Percentiles rank a stretch among this genome's conserved stretches.
Evolutionary conservation across 2,329 filamentous ascomycete species (phyloP).

Genomic region (Fusarium robinianum): DNA sequence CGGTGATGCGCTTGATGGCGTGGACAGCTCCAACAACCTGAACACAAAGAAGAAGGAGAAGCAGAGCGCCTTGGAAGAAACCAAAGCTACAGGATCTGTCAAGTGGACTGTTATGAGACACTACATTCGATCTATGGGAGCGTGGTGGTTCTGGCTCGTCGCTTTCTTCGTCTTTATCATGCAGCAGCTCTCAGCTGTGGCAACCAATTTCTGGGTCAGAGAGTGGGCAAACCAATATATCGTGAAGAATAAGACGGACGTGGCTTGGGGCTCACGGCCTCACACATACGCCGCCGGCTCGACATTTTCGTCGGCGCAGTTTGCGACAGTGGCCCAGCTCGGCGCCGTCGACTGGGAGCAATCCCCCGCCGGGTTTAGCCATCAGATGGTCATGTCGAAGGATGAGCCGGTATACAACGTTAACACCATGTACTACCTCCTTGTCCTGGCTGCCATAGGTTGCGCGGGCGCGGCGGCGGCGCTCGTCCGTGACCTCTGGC

Average conservation of each 20-base stretch:
- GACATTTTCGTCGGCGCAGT: conserved; percentile 38
- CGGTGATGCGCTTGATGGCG: conserved; percentile 52
- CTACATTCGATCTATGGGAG: conserved; percentile 90
- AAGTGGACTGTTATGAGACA: conserved; percentile 84
- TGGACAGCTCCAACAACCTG: conserved; percentile 51
- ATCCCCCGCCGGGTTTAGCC: not conserved
- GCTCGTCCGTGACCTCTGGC: conserved; percentile 79
- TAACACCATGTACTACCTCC: conserved; percentile 81
- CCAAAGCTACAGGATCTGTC: conserved; percentile 83
- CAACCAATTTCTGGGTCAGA: conserved; percentile 92
- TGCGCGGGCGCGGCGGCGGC: conserved; percentile 78
- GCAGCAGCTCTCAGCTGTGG: conserved; percentile 85
- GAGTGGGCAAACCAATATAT: conserved; percentile 97
- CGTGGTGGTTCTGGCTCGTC: conserved; percentile 91
- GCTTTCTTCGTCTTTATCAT: conserved; percentile 74
- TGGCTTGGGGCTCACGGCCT: conserved; percentile 25
- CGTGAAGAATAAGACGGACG: conserved; percentile 49
- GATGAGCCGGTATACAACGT: conserved; percentile 55
- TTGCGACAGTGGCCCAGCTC: conserved; percentile 47
- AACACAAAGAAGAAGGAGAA: conserved; percentile 51
- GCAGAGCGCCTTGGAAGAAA: conserved; percentile 67
- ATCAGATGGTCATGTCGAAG: conserved; percentile 5
- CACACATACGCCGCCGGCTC: conserved; percentile 35
- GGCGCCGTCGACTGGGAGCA: conserved; percentile 35
- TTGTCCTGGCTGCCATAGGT: conserved; percentile 80